Base-by-base conservation (phyloP, 345 rosid genomes). In the Rhodomyrtus tomentosa region DNA sequence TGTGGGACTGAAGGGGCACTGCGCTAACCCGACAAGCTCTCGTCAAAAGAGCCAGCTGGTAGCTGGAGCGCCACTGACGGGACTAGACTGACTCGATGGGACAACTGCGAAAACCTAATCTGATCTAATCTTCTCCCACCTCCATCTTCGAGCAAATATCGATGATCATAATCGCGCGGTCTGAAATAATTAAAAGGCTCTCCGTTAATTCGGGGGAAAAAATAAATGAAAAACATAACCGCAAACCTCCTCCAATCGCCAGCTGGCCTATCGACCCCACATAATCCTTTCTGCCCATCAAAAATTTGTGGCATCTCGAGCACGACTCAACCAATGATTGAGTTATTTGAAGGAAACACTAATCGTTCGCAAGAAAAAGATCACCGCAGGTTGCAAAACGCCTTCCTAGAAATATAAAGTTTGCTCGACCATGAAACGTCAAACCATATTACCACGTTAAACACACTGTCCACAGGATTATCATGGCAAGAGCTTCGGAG, bases 81-180 rank as follows among this genome's bases (percentile, higher is more conserved):
- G 76, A 32, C 1, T 18, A 68, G 24, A 68, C 0, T 8, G 1
- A 32, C 0, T 16, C 1, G 42, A 16, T 8, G 5, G 24, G 21
- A 32, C 24, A 68, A 32, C 10, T 32, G 3, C 22, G 8, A 16
- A 62, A 49, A 49, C 50, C 12, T 49, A 49, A 32, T 62, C 22
- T 62, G 18, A 32, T 32, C 5, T 68, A 68, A 32, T 32, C 6
- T 32, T 68, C 45, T 68, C 24, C 1, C 76, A 68, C 40, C 45
- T 68, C 24, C 2, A 7, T 8, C 0, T 20, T 18, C 24, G 4
- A 68, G n/a, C n/a, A n/a, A 13, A 18, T 6, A 32, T 18, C 6
- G 0, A 68, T 32, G 25, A 18, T 68, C 40, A 68, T 3, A 32
- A 0, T n/a, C n/a, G n/a, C n/a, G n/a, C n/a, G n/a, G 1, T 0